Base-by-base conservation (phyloP, 2,329 filamentous ascomycete genomes). In the Xylaria sp. region DNA sequence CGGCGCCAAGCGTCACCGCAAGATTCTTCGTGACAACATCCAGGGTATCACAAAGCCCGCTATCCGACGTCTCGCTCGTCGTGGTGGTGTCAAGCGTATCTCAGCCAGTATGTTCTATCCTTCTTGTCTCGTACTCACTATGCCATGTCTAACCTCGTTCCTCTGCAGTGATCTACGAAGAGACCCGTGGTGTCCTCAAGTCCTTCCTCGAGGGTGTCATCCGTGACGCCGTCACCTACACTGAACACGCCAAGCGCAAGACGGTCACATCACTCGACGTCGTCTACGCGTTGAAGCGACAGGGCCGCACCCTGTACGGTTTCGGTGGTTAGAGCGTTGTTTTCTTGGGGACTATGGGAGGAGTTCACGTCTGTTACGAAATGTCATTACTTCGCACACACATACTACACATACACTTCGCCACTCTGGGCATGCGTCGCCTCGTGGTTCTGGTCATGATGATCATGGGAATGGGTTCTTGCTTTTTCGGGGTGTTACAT, bases 51-150 rank as follows among this genome's bases (percentile, higher is more conserved):
- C 94, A 81, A 97, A 97, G 92, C 94, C 94, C 79, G 94, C 94
- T 80, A 97, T 97, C 85, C 92, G 94, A 80, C 94, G 94, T 97
- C 94, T 97, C 83, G 94, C 94, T 75, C 94, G 94, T 86, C 94
- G 94, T 96, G 94, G 94, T 85, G 94, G 94, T 95, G 94, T 97
- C 89, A 97, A 97, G 93, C 94, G 94, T 97, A 97, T 97, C 81
- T 97, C 94, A 80, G 94, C 94, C 82, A 97, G 90, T 93, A 89
- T 82, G 88, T 40, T 4, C 0, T 1, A 10, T 10, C 10, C 23
- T 23, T 23, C n/a, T 23, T 1, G 23, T 23, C 23, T 23, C 23
- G 23, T 23, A 23, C 23, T 23, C 23, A 23, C 23, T 23, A 23
- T 23, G 23, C 2, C 23, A 2, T 23, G 23, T 23, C 23, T 23